Base-by-base conservation (phyloP, 139 green algal species). In the Tetradesmus lagerheimii region DNA sequence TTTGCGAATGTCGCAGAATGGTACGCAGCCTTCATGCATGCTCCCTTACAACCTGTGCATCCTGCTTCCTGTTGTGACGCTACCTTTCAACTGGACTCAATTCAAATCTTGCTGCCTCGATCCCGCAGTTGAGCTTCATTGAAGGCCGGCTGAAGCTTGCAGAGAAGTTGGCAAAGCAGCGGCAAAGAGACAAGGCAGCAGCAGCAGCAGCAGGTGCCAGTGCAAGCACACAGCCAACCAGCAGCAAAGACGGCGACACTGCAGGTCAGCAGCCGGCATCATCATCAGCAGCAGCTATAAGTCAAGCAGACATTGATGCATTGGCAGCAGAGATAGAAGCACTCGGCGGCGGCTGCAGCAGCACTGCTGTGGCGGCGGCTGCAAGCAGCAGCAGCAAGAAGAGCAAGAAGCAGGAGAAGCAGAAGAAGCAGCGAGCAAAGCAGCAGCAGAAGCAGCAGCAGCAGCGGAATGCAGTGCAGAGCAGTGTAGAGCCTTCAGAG, bases 71-170 rank as follows among this genome's bases (percentile, higher is more conserved):
- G n/a, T n/a, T n/a, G n/a, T n/a, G n/a, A n/a, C n/a, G n/a, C n/a
- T n/a, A n/a, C n/a, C n/a, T n/a, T n/a, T n/a, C n/a, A n/a, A n/a
- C n/a, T n/a, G n/a, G n/a, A n/a, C n/a, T n/a, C n/a, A n/a, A n/a
- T n/a, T n/a, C n/a, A n/a, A n/a, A n/a, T n/a, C n/a, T n/a, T n/a
- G n/a, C n/a, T 86, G 31, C 34, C 4, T 2, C 45, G 11, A 12
- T 12, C 74, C 80, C 53, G 53, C 53, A 87, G 81, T 23, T 50
- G 34, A 88, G 64, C 67, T 80, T 38, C 31, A 34, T 64, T 45
- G 83, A 88, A 45, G 83, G 37, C 23, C 37, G 83, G 64, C 38
- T 88, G 38, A 80, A 80, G 83, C 83, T 80, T 1, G 83, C 83
- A 4, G 62, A 81, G 38, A 38, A 39, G 16, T 2, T 64, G 25